Percentiles rank a stretch among this genome's conserved stretches.
phyloP scores from a whole-genome alignment of 495 filamentous ascomycete species.

The Elaphomyces granulatus region DNA sequence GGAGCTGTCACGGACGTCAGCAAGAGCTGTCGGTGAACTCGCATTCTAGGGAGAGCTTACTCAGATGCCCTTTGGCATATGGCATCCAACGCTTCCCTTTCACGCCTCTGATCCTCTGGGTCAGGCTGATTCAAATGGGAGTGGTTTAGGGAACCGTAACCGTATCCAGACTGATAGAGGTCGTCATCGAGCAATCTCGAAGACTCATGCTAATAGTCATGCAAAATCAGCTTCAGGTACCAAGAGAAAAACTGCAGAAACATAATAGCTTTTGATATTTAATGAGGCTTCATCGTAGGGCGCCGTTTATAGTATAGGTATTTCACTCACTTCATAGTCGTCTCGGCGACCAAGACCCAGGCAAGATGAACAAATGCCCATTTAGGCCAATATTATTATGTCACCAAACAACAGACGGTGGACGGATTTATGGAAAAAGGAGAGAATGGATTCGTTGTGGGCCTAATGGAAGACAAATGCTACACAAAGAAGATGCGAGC shows the following conservation, averaged over 20 bases:
- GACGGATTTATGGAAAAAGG: no score
- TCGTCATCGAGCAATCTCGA: constrained; percentile 39
- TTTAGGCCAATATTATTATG: constrained; percentile 12
- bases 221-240: neutral
- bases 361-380: constrained; percentile 39
- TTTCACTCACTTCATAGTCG: constrained; percentile 29
- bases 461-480: neutral
- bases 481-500: neutral
- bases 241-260: neutral
- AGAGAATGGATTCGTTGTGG: no score
- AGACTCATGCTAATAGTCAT: constrained; percentile 28
- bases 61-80: constrained; percentile 41
- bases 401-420: no score
- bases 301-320: no score
- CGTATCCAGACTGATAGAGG: constrained; percentile 35
- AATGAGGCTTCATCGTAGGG: no score
- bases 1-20: constrained; percentile 14
- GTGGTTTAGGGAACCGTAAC: constrained; percentile 30
- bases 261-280: no score
- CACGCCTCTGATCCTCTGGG: constrained; percentile 34
- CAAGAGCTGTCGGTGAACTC: neutral
- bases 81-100: constrained; percentile 37
- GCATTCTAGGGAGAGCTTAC: constrained; percentile 18
- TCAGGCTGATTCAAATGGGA: constrained; percentile 30
- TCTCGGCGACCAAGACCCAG: constrained; percentile 33